Base-by-base conservation (phyloP, 2,329 filamentous ascomycete genomes). In the Hysterium pulicare region DNA sequence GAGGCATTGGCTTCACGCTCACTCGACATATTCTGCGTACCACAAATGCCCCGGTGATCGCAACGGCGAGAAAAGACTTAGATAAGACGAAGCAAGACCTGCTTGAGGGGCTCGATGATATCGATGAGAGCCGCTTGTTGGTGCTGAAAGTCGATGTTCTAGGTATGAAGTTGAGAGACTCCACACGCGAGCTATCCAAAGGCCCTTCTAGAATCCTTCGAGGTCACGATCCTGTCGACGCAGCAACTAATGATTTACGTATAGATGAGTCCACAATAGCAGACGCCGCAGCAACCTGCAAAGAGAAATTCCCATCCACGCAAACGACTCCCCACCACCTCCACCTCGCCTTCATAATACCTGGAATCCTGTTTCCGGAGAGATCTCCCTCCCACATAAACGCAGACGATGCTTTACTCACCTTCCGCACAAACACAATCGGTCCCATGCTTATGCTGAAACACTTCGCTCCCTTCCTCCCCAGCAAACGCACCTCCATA, bases 391-490 rank as follows among this genome's bases (percentile, higher is more conserved):
- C 67, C 0, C 82, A 87, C 54, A 77, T 93, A 43, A 71, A 84
- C 45, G 76, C 79, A 44, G 72, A 71, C 16, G 61, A 73, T 26
- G 81, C 85, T 15, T 69, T 86, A n/a, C 69, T 81, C 34, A 89
- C 80, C n/a, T 84, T 89, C 64, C 74, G 75, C 40, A 78, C 87
- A 45, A 94, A 93, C 62, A 75, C 82, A 0, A 70, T 93, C 2
- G 87, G 86, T 0, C 86, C 86, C 0, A 71, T 93, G 57, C 71
- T 93, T 41, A 74, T 91, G 43, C 78, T 87, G 58, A 93, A 93
- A 66, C 81, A 89, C 64, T 87, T 93, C 54, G 73, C 74, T 0
- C 70, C 71, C 0, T 84, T 90, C 55, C 71, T 93, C 3, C 87
- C 87, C 1, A 75, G 71, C 13, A 38, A 82, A 79, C 51, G 44